A percentile compares a stretch with the other conserved stretches of the same genome.
Conservation (phyloP, 352 stramenopile species). For the Phytophthora gonapodyides region DNA sequence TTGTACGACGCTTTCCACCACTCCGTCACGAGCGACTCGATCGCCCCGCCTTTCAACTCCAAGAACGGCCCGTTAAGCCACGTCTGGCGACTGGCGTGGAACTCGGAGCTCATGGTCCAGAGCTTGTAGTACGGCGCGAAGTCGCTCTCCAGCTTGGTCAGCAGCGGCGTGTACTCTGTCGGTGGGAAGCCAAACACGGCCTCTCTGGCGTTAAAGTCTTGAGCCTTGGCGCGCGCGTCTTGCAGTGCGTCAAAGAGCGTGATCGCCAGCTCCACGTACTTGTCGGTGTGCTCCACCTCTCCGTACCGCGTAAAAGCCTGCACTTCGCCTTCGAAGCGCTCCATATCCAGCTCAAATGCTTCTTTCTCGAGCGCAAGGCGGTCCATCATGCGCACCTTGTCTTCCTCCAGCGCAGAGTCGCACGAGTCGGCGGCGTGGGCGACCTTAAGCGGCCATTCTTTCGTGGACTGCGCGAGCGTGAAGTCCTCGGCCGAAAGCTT, state of each 20-base stretch:
- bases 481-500: slow-evolving; percentile 91
- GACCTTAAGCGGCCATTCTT: slow-evolving; percentile 87
- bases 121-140: slow-evolving; percentile 94
- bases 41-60: slow-evolving; percentile 87
- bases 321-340: slow-evolving; percentile 90
- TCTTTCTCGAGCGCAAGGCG: slow-evolving; percentile 92
- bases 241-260: slow-evolving; percentile 90
- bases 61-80: slow-evolving; percentile 94
- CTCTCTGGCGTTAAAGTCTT: slow-evolving; percentile 94
- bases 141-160: slow-evolving; percentile 85
- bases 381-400: slow-evolving; percentile 96
- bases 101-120: slow-evolving; percentile 96
- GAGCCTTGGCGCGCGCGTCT: slow-evolving; percentile 89
- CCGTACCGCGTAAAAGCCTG: slow-evolving; percentile 88
- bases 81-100: slow-evolving; percentile 89
- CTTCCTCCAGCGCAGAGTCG: slow-evolving; percentile 89
- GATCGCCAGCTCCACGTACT: slow-evolving; percentile 89
- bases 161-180: slow-evolving; percentile 88
- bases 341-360: slow-evolving; percentile 79
- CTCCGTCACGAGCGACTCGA: slow-evolving; percentile 90
- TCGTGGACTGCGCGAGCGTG: slow-evolving; percentile 86
- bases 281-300: slow-evolving; percentile 88
- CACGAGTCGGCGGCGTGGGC: slow-evolving; percentile 81
- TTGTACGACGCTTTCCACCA: slow-evolving; percentile 96
- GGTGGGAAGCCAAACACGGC: slow-evolving; percentile 93